phyloP scores from a whole-genome alignment of 805 yeast species.

The Candida arabinofermentans region DNA sequence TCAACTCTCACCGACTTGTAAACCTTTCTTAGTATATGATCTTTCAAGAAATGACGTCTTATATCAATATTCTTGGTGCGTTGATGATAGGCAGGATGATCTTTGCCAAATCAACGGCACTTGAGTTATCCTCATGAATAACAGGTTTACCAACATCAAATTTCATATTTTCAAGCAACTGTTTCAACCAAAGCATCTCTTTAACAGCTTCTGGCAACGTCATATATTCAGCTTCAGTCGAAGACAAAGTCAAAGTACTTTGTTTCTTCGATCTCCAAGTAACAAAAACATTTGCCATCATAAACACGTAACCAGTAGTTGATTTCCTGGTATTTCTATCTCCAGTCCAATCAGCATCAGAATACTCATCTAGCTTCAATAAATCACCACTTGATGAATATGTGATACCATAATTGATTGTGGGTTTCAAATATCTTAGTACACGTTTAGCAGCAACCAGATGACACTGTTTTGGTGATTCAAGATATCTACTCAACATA shows the following conservation, averaged over 20 bases:
- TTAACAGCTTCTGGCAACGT: slow-evolving; percentile 7
- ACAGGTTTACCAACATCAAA: background rate
- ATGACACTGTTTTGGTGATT: too few species aligned
- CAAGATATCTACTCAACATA: too few species aligned
- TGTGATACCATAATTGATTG: too few species aligned
- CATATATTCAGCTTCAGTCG: slow-evolving; percentile 17
- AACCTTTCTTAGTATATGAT: too few species aligned
- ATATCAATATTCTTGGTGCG: slow-evolving; percentile 3
- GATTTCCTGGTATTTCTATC: slow-evolving; percentile 5
- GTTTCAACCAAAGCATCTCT: slow-evolving; percentile 8
- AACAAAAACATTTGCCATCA: slow-evolving; percentile 1
- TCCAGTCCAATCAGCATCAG: slow-evolving; percentile 15
- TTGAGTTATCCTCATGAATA: slow-evolving; percentile 4
- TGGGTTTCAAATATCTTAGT: too few species aligned
- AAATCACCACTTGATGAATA: background rate
- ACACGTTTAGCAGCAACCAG: too few species aligned
- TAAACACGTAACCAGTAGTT: background rate
- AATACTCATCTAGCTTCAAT: slow-evolving; percentile 10
- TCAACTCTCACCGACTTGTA: too few species aligned
- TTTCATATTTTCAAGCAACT: slow-evolving; percentile 4
- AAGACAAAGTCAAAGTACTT: slow-evolving; percentile 8
- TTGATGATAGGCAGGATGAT: slow-evolving; percentile 2
- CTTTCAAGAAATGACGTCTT: background rate
- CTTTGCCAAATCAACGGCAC: slow-evolving; percentile 1
- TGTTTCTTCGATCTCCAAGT: slow-evolving; percentile 17